Base-by-base conservation (phyloP, 2,329 filamentous ascomycete genomes). In the Pseudogymnoascus sp. region DNA sequence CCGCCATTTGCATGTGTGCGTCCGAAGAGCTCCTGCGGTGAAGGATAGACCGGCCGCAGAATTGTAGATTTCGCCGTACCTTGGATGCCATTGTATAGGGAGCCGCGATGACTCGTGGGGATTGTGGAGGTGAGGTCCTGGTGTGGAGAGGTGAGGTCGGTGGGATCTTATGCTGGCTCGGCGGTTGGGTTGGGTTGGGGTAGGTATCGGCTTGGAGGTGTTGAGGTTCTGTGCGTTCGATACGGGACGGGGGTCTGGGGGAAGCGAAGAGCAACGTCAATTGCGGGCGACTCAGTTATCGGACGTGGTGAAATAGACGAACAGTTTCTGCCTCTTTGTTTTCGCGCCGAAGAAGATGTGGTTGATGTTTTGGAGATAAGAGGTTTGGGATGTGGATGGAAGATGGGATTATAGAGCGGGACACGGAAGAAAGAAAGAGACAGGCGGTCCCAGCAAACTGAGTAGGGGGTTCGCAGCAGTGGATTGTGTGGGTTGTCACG, bases 21-120 rank as follows among this genome's bases (percentile, higher is more conserved):
- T 51, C 42, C 25, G 25, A 29, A 42, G 25, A 51, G 42, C 42
- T 51, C 12, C 42, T 31, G 42, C 42, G 25, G 42, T 31, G 42
- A 31, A 31, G 13, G 55, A 12, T 15, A 27, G 13, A 59, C 25
- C 27, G 13, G 15, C 31, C 31, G 21, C 36, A 62, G 33, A 12
- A 33, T n/a, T n/a, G 21, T 15, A 42, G 60, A 29, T 33, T 29
- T 15, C 15, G n/a, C 15, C 36, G 62, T 67, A 75, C 74, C 71
- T 74, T 75, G 63, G 73, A 75, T 63, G 74, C 73, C 74, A 75
- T 75, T 62, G 38, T 66, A 64, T 65, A 61, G 65, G 48, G 59
- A 66, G 58, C 55, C 68, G 42, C 42, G 42, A 51, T 51, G 42
- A 51, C 42, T 51, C 42, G n/a, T 51, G 42, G 42, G 42, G 13